phyloP scores from a whole-genome alignment of 108 stramenopile species.

The Skeletonema marinoi region DNA sequence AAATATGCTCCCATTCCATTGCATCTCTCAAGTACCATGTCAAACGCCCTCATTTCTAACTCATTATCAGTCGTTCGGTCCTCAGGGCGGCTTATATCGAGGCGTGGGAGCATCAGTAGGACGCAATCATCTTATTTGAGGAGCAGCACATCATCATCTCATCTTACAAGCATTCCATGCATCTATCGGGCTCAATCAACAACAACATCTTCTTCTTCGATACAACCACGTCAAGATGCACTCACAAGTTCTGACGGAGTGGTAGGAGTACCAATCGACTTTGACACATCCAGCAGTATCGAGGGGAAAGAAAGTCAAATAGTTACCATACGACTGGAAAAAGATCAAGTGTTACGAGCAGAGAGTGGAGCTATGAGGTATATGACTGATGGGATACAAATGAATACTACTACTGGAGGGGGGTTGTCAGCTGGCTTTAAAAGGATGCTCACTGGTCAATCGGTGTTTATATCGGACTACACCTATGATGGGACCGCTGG shows the following conservation, averaged over 20 bases:
- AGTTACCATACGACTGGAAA: conserved; percentile 70
- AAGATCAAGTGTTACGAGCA: conserved; percentile 82
- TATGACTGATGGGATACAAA: conserved; percentile 80
- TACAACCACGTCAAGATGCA: conserved; percentile 30
- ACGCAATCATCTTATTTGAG: neutral
- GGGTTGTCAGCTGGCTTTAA: conserved; percentile 61
- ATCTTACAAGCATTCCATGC: neutral
- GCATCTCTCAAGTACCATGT: too few relatives aligned
- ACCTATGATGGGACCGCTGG: conserved; percentile 50
- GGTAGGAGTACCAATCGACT: conserved; percentile 77
- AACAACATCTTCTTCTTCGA: neutral
- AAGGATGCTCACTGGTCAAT: conserved; percentile 86
- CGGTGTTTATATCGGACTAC: conserved; percentile 88
- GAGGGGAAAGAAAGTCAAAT: conserved; percentile 93
- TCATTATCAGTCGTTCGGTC: neutral
- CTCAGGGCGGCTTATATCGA: neutral
- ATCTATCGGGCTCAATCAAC: neutral
- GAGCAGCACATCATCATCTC: neutral
- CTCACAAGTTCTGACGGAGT: conserved; percentile 75
- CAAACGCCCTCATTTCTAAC: too few relatives aligned
- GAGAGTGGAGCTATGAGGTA: conserved; percentile 90
- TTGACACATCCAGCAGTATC: conserved; percentile 67
- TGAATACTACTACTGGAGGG: conserved; percentile 80
- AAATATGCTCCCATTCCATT: too few relatives aligned
- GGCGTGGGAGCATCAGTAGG: neutral